Conservation (phyloP, 1,139 yeast species). For the Barnettozyma hawaiiensis region DNA sequence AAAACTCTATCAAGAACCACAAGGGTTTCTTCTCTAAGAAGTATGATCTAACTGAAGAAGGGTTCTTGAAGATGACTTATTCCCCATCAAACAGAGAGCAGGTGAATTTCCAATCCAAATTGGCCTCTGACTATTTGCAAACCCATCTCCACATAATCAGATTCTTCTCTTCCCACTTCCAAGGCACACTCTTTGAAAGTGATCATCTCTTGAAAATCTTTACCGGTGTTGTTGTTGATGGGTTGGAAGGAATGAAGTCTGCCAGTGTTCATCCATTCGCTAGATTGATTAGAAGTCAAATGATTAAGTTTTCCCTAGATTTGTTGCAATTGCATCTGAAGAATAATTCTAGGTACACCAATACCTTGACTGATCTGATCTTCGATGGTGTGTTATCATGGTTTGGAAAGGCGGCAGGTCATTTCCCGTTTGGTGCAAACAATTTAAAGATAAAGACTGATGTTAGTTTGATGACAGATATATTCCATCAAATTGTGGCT, state of each 20-base stretch:
- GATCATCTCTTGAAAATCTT: slow-evolving; percentile 65
- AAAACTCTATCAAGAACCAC: slow-evolving; percentile 50
- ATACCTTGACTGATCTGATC: slow-evolving; percentile 44
- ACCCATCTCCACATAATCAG: slow-evolving; percentile 69
- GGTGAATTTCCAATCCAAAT: slow-evolving; percentile 47
- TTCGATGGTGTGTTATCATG: slow-evolving; percentile 70
- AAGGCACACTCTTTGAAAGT: slow-evolving; percentile 73
- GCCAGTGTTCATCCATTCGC: slow-evolving; percentile 86
- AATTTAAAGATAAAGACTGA: slow-evolving; percentile 68
- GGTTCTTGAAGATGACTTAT: slow-evolving; percentile 77
- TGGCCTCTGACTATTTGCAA: slow-evolving; percentile 49
- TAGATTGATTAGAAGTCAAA: slow-evolving; percentile 66
- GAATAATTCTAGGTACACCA: slow-evolving; percentile 39
- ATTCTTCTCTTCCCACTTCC: slow-evolving; percentile 74
- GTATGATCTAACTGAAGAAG: slow-evolving; percentile 57
- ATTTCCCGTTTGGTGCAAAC: slow-evolving; percentile 85
- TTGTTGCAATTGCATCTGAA: slow-evolving; percentile 52
- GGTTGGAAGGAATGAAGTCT: slow-evolving; percentile 46
- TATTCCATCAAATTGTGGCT: slow-evolving; percentile 34
- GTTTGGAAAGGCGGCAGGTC: slow-evolving; percentile 58
- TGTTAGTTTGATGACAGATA: slow-evolving; percentile 48
- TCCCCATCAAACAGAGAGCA: slow-evolving; percentile 71
- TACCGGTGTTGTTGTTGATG: slow-evolving; percentile 54
- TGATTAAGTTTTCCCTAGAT: slow-evolving; percentile 63
- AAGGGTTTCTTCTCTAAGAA: slow-evolving; percentile 64